Conservation (phyloP, 2,329 filamentous ascomycete species). For the Colletotrichum simmondsii region DNA sequence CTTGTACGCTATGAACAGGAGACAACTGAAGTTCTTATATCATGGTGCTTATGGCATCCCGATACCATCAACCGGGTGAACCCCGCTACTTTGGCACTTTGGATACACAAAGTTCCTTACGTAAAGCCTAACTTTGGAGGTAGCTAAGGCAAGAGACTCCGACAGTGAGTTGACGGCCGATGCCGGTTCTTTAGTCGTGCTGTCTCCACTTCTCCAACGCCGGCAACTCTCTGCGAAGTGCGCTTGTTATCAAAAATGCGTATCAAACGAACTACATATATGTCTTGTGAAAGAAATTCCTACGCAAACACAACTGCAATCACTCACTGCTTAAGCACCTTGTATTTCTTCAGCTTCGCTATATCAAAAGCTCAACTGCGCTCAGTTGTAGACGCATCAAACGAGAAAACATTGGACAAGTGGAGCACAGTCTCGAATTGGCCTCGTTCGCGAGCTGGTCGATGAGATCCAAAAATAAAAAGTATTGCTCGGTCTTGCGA, state of each 20-base stretch:
- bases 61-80: background rate
- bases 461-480: too few relatives aligned
- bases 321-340: too few relatives aligned
- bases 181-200: slow-evolving; percentile 1
- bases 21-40: slow-evolving; percentile 13
- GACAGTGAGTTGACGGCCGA: slow-evolving; percentile 3
- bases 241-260: background rate
- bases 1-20: background rate
- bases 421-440: too few relatives aligned
- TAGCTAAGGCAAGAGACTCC: background rate
- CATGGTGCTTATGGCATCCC: background rate
- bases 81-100: slow-evolving; percentile 9
- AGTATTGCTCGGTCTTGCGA: fast-evolving
- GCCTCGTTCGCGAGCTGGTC: too few relatives aligned
- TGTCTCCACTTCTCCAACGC: slow-evolving; percentile 12
- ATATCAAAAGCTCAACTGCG: too few relatives aligned
- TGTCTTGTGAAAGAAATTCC: too few relatives aligned
- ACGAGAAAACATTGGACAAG: too few relatives aligned
- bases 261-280: too few relatives aligned
- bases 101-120: slow-evolving; percentile 4
- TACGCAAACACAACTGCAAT: too few relatives aligned
- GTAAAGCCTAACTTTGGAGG: background rate
- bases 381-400: too few relatives aligned
- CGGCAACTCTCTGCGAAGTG: background rate
- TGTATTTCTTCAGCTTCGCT: too few relatives aligned